phyloP scores from a whole-genome alignment of 2,329 filamentous ascomycete genomes.

The Fusarium acutatum region DNA sequence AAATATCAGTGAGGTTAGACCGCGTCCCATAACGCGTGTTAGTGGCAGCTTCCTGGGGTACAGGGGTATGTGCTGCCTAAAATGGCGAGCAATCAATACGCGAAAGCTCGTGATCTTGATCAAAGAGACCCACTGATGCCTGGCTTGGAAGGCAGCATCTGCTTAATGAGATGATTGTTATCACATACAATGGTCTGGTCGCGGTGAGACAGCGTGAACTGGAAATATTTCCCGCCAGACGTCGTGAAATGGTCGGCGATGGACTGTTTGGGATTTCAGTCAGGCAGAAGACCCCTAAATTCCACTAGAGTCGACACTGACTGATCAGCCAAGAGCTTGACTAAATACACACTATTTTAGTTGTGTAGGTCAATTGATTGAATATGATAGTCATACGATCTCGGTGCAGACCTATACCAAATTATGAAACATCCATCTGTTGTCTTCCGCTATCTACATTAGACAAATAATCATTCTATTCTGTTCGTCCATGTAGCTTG shows the following conservation, averaged over 20 bases:
- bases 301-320: neutral
- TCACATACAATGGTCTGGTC: slow-evolving; percentile 15
- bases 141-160: slow-evolving; percentile 9
- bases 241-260: slow-evolving; percentile 12
- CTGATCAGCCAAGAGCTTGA: neutral
- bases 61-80: slow-evolving; percentile 39
- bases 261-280: neutral
- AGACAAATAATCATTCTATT: neutral
- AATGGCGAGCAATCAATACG: slow-evolving; percentile 18
- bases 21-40: slow-evolving; percentile 24
- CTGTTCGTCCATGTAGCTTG: neutral
- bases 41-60: neutral
- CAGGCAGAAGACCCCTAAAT: slow-evolving; percentile 25
- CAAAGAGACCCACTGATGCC: slow-evolving; percentile 33
- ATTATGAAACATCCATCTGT: neutral
- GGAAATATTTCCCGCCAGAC: neutral
- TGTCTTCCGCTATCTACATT: neutral
- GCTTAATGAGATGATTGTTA: neutral
- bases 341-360: neutral
- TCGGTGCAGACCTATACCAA: neutral
- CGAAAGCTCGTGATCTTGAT: slow-evolving; percentile 38
- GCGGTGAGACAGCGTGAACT: slow-evolving; percentile 31
- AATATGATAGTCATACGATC: neutral
- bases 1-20: slow-evolving; percentile 9
- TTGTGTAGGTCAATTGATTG: neutral